Percentiles rank a stretch among this genome's conserved stretches.
phyloP scores from a whole-genome alignment of 2,329 filamentous ascomycete species.

The Pseudogymnoascus sp. region DNA sequence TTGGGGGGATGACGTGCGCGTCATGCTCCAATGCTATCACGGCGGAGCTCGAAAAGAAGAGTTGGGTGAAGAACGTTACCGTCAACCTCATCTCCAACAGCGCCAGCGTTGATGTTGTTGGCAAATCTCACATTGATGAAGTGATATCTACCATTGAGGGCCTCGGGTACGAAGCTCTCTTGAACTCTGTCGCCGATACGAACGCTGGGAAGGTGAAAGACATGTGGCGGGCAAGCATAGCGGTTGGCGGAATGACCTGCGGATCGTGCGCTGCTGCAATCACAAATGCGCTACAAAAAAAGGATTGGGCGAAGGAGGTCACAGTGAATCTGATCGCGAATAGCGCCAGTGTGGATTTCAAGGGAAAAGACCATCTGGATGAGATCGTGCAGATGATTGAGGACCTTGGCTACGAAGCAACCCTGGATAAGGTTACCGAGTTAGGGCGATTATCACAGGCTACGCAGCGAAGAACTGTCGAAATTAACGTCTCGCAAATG shows the following conservation, averaged over 20 bases:
- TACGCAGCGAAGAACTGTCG: conserved; percentile 42
- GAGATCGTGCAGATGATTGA: conserved; percentile 43
- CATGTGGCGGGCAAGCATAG: conserved; percentile 41
- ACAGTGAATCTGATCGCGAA: conserved; percentile 45
- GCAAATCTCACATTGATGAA: conserved; percentile 35
- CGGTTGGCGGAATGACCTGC: conserved; percentile 50
- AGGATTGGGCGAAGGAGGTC: conserved; percentile 39
- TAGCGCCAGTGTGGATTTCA: conserved; percentile 40
- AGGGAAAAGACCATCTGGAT: conserved; percentile 36
- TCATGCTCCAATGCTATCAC: conserved; percentile 43
- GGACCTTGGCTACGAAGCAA: conserved; percentile 57
- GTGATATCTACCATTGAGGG: conserved; percentile 45
- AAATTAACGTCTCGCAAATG: conserved; percentile 61
- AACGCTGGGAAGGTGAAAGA: conserved; percentile 15
- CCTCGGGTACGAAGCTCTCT: conserved; percentile 55
- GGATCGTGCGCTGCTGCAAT: conserved; percentile 43
- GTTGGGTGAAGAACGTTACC: conserved; percentile 39
- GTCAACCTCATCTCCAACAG: conserved; percentile 46
- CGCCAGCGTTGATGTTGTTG: conserved; percentile 38
- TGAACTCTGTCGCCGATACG: conserved; percentile 38
- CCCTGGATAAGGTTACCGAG: conserved; percentile 40
- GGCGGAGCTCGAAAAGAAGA: conserved; percentile 37
- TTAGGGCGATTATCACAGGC: background rate
- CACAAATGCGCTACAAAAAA: conserved; percentile 37
- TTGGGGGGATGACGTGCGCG: conserved; percentile 50